Evolutionary conservation across 2,329 filamentous ascomycete species (phyloP), one percentile per base, ranked within the genome.

Genomic region (Colletotrichum truncatum): DNA sequence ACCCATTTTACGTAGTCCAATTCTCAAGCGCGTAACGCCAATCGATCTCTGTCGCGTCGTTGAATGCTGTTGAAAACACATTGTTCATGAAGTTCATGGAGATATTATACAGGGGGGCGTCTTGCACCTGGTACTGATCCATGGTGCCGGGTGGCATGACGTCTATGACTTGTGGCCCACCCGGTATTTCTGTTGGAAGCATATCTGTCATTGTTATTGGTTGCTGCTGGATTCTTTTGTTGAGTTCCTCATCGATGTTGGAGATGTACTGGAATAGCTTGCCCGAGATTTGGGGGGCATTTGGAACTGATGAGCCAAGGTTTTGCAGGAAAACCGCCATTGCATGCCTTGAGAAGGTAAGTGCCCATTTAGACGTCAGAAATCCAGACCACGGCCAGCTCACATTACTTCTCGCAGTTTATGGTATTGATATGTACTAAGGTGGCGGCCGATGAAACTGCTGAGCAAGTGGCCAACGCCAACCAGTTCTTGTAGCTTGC

Each of bases 301-400:
- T 56, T 10, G 67, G 67, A 1, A 68, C 56, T 5, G 59, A 68
- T 1, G 65, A 46, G 4, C 65, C 65, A 1, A 68, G 48, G 21
- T 64, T 67, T 23, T 67, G 60, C 5, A 68, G 65, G 26, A 68
- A 68, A 2, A 53, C 52, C 2, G 67, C 67, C 67, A 68, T 68
- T 16, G 55, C 16, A 6, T 30, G 30, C 53, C 64, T 67, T 23
- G 14, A 56, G 7, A 14, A 0, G 3, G 25, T 49, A 9, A 65
- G 45, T 4, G 3, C 16, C 8, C 21, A 10, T 10, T 9, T 5
- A 8, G 34, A 16, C 21, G 9, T 2, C 2, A 2, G 0, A 11
- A 28, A 12, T 30, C 12, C 11, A 11, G 10, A 12, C 7, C 30
- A 8, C 34, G 10, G 11, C n/a, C 26, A 10, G 14, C 59, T 16